Percentiles rank a stretch among this genome's conserved stretches.
phyloP scores from a whole-genome alignment of 2,329 filamentous ascomycete genomes.

The Colletotrichum tabaci region DNA sequence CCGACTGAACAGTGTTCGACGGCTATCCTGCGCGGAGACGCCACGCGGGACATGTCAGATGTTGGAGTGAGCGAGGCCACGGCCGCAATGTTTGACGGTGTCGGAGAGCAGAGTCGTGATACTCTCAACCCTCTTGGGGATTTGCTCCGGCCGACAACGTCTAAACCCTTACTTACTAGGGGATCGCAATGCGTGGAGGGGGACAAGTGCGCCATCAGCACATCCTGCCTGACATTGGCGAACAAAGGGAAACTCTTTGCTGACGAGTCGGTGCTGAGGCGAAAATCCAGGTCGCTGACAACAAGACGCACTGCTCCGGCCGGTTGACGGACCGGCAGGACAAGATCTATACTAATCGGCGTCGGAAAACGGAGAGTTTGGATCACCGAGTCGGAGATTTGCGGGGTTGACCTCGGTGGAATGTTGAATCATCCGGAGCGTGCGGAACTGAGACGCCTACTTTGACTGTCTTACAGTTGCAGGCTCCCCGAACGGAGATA shows the following conservation, averaged over 20 bases:
- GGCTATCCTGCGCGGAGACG: background rate
- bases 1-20: background rate
- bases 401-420: background rate
- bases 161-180: too few species aligned
- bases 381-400: constrained; percentile 3
- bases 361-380: constrained; percentile 11
- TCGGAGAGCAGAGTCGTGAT: background rate
- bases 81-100: background rate
- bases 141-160: background rate
- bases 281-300: background rate
- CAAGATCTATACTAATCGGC: background rate
- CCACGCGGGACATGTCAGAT: background rate
- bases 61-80: background rate
- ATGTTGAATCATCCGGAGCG: constrained; percentile 14
- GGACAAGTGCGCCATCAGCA: too few species aligned
- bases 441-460: constrained; percentile 2
- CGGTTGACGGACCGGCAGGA: background rate
- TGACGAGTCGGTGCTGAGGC: too few species aligned
- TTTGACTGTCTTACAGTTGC: background rate
- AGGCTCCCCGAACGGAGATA: background rate
- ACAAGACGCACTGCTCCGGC: background rate
- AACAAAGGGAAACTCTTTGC: too few species aligned
- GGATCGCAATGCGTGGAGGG: background rate
- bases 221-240: too few species aligned
- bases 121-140: background rate